Conservation (phyloP, 75 land plant species). For the Larix kaempferi region DNA sequence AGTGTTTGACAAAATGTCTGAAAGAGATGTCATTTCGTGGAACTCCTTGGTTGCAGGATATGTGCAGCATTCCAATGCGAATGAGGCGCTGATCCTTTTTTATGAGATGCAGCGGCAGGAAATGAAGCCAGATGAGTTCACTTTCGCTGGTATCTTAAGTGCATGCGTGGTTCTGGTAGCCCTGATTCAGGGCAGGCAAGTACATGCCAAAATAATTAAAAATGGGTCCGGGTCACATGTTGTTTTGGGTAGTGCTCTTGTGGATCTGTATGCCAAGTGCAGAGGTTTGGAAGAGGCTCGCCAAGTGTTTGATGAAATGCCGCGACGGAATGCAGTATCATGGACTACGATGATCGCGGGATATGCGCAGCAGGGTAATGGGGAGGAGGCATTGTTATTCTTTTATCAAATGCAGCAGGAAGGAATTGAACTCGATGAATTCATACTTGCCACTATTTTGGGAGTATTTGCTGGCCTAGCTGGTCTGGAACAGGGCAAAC, state of each 20-base stretch:
- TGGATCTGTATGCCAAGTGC: constrained; percentile 78
- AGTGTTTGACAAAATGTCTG: constrained; percentile 22
- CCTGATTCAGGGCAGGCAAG: background rate
- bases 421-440: constrained; percentile 43
- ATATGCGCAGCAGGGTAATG: constrained; percentile 50
- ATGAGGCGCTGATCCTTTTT: constrained; percentile 46
- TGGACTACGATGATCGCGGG: constrained; percentile 74
- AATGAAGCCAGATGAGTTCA: constrained; percentile 11
- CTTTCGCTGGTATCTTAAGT: background rate
- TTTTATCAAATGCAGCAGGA: constrained; percentile 55
- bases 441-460: constrained; percentile 56
- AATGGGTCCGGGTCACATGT: background rate
- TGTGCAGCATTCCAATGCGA: constrained; percentile 17
- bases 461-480: constrained; percentile 47
- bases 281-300: constrained; percentile 37
- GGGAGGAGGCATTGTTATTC: constrained; percentile 26
- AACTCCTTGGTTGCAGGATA: constrained; percentile 58
- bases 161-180: constrained; percentile 9
- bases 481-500: constrained; percentile 25
- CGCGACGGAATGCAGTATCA: constrained; percentile 55
- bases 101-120: constrained; percentile 29
- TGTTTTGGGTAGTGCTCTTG: constrained; percentile 27
- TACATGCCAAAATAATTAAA: constrained; percentile 9
- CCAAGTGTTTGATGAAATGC: constrained; percentile 45
- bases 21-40: constrained; percentile 45